phyloP scores from a whole-genome alignment of 345 rosid species.

The Zanthoxylum bungeanum region DNA sequence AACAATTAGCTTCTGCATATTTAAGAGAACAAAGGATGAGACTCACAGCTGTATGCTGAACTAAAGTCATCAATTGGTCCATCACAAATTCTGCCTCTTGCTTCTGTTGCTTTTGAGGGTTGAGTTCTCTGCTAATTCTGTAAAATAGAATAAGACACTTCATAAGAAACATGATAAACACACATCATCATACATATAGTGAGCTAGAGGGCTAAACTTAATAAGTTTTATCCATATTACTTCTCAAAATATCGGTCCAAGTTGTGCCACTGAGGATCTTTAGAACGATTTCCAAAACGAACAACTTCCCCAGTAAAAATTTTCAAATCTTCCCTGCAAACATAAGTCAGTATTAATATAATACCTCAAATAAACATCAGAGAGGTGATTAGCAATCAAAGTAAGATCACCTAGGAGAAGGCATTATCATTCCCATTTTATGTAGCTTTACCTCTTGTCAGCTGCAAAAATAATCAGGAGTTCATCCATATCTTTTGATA shows the following conservation, averaged over 20 bases:
- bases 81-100: conserved; percentile 63
- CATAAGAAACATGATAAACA: conserved; percentile 3
- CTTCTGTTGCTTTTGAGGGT: conserved; percentile 62
- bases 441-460: conserved; percentile 65
- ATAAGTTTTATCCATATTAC: conserved; percentile 33
- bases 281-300: conserved; percentile 91
- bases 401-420: not conserved
- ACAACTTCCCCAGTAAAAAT: conserved; percentile 85
- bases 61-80: conserved; percentile 62
- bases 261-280: conserved; percentile 96
- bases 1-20: not conserved
- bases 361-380: not conserved
- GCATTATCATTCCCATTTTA: not conserved
- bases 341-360: not conserved
- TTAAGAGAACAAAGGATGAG: not conserved
- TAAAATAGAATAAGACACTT: conserved; percentile 7
- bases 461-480: conserved; percentile 62
- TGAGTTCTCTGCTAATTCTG: conserved; percentile 67
- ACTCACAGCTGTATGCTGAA: conserved; percentile 87
- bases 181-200: not conserved
- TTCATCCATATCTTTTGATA: conserved; percentile 71
- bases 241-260: conserved; percentile 84
- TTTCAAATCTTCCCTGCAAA: conserved; percentile 73
- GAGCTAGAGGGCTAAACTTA: conserved; percentile 1
- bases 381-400: conserved; percentile 3